These are phyloP conservation scores for Huntiella omanensis DNA, from an alignment of 2,329 filamentous ascomycete species.

Conservation along the genomic window DNA sequence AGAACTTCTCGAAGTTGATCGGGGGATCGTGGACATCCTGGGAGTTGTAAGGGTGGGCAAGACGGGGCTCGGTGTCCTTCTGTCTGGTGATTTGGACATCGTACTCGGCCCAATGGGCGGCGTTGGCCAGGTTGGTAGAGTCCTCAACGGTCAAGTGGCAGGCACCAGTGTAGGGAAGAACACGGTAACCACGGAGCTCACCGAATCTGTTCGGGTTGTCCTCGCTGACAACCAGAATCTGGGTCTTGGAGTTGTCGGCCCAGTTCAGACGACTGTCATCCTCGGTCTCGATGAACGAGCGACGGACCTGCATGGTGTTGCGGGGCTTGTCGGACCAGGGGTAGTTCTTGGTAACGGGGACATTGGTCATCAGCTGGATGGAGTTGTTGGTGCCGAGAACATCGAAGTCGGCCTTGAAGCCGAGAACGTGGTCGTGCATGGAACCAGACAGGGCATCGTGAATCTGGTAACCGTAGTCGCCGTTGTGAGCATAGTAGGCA, in stretches of 20 bases:
- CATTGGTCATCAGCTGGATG: conserved; percentile 18
- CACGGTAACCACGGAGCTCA: conserved; percentile 27
- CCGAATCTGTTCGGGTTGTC: conserved; percentile 28
- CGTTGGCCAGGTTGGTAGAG: conserved; percentile 22
- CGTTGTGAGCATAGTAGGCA: conserved; percentile 18
- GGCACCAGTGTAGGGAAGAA: conserved; percentile 20
- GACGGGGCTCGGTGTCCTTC: conserved; percentile 23
- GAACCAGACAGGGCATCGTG: conserved; percentile 19
- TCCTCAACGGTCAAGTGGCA: conserved; percentile 27
- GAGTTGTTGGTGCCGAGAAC: conserved; percentile 19
- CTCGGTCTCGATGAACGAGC: conserved; percentile 14
- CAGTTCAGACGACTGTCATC: conserved; percentile 18
- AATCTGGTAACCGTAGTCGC: conserved; percentile 19
- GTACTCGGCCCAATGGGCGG: conserved; percentile 22
- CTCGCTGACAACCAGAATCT: conserved; percentile 27
- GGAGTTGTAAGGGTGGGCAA: conserved; percentile 19
- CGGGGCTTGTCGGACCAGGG: conserved; percentile 21
- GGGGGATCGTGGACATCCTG: conserved; percentile 22
- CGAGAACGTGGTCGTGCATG: conserved; percentile 22
- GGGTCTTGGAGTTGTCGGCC: conserved; percentile 24
- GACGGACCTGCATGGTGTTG: conserved; percentile 18
- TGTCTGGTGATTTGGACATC: conserved; percentile 27
- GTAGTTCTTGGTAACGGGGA: conserved; percentile 17
- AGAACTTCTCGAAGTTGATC: conserved; percentile 27
- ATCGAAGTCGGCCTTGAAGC: conserved; percentile 24